Percentiles rank a stretch among this genome's conserved stretches.
Evolutionary conservation across 805 yeast species (phyloP).

Genomic region (Citeromyces nyonsensis): DNA sequence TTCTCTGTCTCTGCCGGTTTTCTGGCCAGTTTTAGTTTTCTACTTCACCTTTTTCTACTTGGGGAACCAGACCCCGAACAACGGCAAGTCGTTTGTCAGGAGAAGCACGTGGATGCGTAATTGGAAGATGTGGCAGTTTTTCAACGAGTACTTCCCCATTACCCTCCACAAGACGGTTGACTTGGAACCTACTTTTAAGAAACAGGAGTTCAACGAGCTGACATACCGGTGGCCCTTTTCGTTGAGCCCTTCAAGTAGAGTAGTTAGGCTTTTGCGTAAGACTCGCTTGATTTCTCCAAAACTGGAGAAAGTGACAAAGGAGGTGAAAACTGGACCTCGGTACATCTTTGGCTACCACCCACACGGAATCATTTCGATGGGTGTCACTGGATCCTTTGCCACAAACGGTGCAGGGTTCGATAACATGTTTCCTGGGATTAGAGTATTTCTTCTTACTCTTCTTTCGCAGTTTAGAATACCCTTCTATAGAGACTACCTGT

Average conservation of each 20-base stretch:
- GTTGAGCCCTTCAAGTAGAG: neutral
- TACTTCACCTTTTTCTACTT: slow-evolving; percentile 45
- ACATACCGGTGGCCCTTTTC: slow-evolving; percentile 1
- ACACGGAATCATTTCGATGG: slow-evolving; percentile 90
- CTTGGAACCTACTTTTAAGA: slow-evolving; percentile 56
- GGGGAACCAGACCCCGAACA: slow-evolving; percentile 52
- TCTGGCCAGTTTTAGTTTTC: slow-evolving; percentile 55
- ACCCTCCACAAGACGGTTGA: slow-evolving; percentile 49
- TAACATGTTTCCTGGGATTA: slow-evolving; percentile 69
- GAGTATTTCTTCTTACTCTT: slow-evolving; percentile 62
- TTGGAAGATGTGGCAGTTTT: slow-evolving; percentile 49
- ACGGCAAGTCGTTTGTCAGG: slow-evolving; percentile 53
- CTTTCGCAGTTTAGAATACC: slow-evolving; percentile 77
- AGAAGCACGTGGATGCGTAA: slow-evolving; percentile 41
- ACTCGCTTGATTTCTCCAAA: too few relatives aligned
- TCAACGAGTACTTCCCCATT: slow-evolving; percentile 72
- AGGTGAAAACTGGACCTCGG: slow-evolving; percentile 41
- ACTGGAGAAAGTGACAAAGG: slow-evolving; percentile 5
- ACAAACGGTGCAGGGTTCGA: slow-evolving; percentile 70
- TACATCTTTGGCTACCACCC: slow-evolving; percentile 93
- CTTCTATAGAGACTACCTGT: slow-evolving; percentile 70
- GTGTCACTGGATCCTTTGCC: slow-evolving; percentile 72
- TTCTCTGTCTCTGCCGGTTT: slow-evolving; percentile 36
- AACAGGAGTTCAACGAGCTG: slow-evolving; percentile 6
- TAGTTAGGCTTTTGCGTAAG: neutral